These are phyloP conservation scores for Mimosa bimucronata DNA, from an alignment of 306 rosid species.

Conservation along the genomic window DNA sequence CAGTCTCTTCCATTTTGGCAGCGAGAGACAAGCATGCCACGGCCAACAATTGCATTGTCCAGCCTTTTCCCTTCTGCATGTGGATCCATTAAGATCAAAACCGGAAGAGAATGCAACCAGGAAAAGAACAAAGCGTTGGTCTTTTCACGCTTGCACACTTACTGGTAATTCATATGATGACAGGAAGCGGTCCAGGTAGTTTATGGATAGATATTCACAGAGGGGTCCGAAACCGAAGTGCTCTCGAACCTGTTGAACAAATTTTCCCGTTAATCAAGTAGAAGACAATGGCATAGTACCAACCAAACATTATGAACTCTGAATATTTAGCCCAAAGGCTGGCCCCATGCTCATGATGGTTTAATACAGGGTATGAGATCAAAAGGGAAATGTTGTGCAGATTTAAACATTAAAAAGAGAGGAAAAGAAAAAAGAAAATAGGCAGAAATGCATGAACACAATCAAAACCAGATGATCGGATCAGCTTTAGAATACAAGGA, in stretches of 20 bases:
- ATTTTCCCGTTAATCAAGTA: constrained; percentile 8
- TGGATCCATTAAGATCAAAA: constrained; percentile 34
- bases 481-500: background rate
- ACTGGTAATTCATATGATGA: constrained; percentile 79
- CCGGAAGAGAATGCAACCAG: background rate
- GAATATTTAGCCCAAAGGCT: background rate
- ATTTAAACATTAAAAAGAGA: background rate
- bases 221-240: constrained; percentile 88
- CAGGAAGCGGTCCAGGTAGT: constrained; percentile 92
- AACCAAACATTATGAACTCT: constrained; percentile 13
- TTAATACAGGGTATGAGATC: background rate
- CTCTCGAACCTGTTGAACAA: constrained; percentile 60
- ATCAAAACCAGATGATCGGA: constrained; percentile 1
- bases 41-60: constrained; percentile 91
- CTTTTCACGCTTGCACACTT: constrained; percentile 50
- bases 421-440: no score
- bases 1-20: constrained; percentile 84
- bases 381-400: background rate
- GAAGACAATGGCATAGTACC: constrained; percentile 5
- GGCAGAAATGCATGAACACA: constrained; percentile 14
- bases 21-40: constrained; percentile 87
- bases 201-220: constrained; percentile 71
- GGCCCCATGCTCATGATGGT: background rate
- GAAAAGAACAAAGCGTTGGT: background rate
- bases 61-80: constrained; percentile 63